These are phyloP conservation scores for Gryganskiella cystojenkinii DNA, from an alignment of 192 early-diverging fungal species.

Conservation along the genomic window DNA sequence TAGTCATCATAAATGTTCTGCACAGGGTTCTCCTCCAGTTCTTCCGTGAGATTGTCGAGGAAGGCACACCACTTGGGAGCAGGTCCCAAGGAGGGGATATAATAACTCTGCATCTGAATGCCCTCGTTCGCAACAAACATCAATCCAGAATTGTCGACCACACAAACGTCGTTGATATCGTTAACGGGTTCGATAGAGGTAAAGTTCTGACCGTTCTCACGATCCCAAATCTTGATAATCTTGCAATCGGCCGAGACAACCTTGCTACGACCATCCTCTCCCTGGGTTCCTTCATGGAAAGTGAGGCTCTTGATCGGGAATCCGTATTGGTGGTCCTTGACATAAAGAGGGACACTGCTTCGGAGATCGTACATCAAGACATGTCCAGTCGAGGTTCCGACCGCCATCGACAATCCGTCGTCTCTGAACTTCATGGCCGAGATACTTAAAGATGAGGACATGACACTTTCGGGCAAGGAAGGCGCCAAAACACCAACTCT, in stretches of 20 bases:
- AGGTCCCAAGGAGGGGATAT: constrained; percentile 91
- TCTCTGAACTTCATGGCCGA: constrained; percentile 80
- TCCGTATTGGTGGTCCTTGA: constrained; percentile 99
- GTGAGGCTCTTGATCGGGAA: constrained; percentile 88
- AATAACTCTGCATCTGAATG: constrained; percentile 91
- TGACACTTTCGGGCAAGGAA: constrained; percentile 53
- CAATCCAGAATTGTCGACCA: constrained; percentile 84
- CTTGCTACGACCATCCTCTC: constrained; percentile 69
- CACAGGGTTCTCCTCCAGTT: constrained; percentile 90
- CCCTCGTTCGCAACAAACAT: constrained; percentile 94
- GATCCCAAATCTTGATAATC: constrained; percentile 95
- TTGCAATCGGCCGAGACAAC: constrained; percentile 90
- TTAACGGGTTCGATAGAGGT: constrained; percentile 92
- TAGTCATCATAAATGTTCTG: constrained; percentile 96
- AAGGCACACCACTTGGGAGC: constrained; percentile 94
- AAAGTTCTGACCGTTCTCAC: constrained; percentile 82
- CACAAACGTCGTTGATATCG: constrained; percentile 95
- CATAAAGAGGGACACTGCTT: constrained; percentile 78
- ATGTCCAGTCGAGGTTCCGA: constrained; percentile 93
- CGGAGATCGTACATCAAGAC: constrained; percentile 95
- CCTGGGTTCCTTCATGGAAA: constrained; percentile 76
- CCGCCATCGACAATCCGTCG: constrained; percentile 88
- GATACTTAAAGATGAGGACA: constrained; percentile 50
- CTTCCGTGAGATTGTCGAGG: constrained; percentile 95
- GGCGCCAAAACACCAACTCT: constrained; percentile 79